A percentile compares a stretch with the other conserved stretches of the same genome.
Conservation (phyloP, 345 rosid species). For the Eucalyptus urophylla region DNA sequence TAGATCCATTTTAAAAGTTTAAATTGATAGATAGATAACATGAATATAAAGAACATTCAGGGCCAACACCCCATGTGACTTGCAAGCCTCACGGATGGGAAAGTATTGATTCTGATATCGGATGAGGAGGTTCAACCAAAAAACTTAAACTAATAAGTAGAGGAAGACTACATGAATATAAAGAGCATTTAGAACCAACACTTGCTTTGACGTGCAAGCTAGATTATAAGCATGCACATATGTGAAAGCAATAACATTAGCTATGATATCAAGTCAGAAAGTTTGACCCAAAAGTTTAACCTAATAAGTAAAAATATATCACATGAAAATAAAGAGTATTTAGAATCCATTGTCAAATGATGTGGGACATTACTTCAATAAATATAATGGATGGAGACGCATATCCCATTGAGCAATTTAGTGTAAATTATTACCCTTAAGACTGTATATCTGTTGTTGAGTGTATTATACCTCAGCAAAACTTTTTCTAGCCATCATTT, state of each 20-base stretch:
- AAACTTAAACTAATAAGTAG: too few relatives aligned
- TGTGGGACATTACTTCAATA: not conserved
- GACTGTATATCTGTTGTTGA: not conserved
- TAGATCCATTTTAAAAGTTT: too few relatives aligned
- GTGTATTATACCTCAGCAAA: not conserved
- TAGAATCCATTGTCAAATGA: accelerated
- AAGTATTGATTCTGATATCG: too few relatives aligned
- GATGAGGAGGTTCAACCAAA: too few relatives aligned
- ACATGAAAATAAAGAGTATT: too few relatives aligned
- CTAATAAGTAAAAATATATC: too few relatives aligned
- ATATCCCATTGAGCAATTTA: not conserved
- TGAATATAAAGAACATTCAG: too few relatives aligned
- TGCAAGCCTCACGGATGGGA: not conserved
- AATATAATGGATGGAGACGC: not conserved
- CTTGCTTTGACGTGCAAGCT: not conserved
- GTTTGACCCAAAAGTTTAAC: not conserved
- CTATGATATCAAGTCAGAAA: too few relatives aligned
- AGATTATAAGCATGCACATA: not conserved
- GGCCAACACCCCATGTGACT: not conserved
- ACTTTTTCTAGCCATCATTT: not conserved
- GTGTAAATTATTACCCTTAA: not conserved
- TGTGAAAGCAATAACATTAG: not conserved
- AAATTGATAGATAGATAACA: too few relatives aligned
- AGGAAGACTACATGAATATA: too few relatives aligned
- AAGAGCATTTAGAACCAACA: not conserved